Evolutionary conservation across 352 stramenopile genomes (phyloP).

Genomic region (Phytophthora lateralis): DNA sequence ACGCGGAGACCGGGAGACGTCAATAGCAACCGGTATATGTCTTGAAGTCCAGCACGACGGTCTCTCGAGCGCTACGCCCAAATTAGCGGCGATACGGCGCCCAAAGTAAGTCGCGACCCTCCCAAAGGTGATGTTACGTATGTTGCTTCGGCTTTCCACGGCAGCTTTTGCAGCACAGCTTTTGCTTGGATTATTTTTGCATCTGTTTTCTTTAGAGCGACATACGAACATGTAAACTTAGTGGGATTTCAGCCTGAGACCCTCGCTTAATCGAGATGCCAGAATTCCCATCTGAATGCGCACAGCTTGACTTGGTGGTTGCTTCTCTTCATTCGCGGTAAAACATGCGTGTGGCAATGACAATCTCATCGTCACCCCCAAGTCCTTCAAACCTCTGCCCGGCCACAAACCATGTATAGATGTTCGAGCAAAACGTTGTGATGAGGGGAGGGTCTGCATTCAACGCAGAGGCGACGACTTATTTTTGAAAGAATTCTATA

Average conservation of each 20-base stretch:
- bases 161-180: no score
- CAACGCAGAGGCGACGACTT: no score
- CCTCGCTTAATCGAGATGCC: no score
- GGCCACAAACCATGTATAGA: neutral
- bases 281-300: neutral
- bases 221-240: neutral
- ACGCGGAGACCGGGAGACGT: conserved; percentile 10
- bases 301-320: no score
- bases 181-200: neutral
- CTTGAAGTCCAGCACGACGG: conserved; percentile 12
- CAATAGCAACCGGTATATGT: conserved; percentile 31
- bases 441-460: no score
- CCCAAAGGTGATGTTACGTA: no score
- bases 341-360: neutral
- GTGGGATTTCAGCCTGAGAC: no score
- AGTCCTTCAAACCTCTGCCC: no score
- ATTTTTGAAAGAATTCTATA: neutral
- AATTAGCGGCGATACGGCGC: neutral
- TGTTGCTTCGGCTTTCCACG: no score
- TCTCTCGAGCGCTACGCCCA: conserved; percentile 2
- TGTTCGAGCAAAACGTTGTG: neutral
- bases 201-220: neutral
- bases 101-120: conserved; percentile 2
- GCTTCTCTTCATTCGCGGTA: no score
- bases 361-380: neutral